A percentile compares a stretch with the other conserved stretches of the same genome.
Conservation (phyloP, 1,139 yeast genomes). For the Hansenula sp. region DNA sequence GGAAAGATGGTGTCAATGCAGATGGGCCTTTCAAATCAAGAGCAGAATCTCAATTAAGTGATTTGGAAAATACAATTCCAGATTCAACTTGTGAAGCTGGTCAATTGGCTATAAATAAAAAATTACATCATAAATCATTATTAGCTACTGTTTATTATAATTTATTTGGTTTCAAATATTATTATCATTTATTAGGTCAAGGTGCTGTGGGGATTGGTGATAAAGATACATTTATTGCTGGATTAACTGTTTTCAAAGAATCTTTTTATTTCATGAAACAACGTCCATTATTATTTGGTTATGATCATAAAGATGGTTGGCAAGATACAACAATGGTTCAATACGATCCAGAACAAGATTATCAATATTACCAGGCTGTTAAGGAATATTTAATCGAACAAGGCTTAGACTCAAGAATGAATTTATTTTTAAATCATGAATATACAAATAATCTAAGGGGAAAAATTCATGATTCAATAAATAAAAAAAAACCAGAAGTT, state of each 20-base stretch:
- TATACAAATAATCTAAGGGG: constrained; percentile 18
- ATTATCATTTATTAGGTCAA: constrained; percentile 49
- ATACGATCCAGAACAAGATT: constrained; percentile 38
- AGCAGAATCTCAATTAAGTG: constrained; percentile 40
- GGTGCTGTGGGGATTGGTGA: constrained; percentile 64
- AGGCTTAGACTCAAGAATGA: constrained; percentile 20
- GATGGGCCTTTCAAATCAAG: constrained; percentile 21
- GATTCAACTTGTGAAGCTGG: constrained; percentile 64
- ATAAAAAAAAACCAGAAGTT: constrained; percentile 32
- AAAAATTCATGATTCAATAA: constrained; percentile 23
- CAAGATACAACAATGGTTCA: constrained; percentile 42
- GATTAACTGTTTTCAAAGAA: constrained; percentile 46
- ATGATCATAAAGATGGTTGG: constrained; percentile 31
- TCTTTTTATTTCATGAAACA: constrained; percentile 51
- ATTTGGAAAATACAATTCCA: constrained; percentile 51
- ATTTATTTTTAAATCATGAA: constrained; percentile 19
- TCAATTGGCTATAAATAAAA: constrained; percentile 49
- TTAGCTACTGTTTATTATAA: constrained; percentile 55
- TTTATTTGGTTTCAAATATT: constrained; percentile 49
- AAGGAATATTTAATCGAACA: constrained; percentile 14
- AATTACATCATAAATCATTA: constrained; percentile 44
- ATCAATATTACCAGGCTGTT: constrained; percentile 23
- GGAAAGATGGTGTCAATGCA: constrained; percentile 29
- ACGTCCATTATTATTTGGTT: constrained; percentile 36
- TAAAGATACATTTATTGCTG: constrained; percentile 60